phyloP scores from a whole-genome alignment of 495 filamentous ascomycete species.

The Penicillium malachiteum region DNA sequence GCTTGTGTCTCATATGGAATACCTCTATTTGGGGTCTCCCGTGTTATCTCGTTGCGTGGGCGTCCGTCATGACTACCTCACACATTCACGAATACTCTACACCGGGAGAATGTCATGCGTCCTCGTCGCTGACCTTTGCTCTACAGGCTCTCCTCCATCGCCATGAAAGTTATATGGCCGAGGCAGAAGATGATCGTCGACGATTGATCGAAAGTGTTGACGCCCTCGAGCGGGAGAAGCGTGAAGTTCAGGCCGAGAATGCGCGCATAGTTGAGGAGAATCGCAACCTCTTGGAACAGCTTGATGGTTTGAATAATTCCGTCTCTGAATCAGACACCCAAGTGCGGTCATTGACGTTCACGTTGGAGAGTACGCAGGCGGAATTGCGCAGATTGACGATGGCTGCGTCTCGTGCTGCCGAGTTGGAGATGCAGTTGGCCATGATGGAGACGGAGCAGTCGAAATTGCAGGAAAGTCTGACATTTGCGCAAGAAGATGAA shows the following conservation, averaged over 20 bases:
- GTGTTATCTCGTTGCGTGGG: constrained; percentile 33
- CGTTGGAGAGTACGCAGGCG: constrained; percentile 70
- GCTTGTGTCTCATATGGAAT: constrained; percentile 12
- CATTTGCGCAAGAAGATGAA: constrained; percentile 65
- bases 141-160: constrained; percentile 85
- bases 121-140: constrained; percentile 65
- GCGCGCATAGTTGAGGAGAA: constrained; percentile 76
- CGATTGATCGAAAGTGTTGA: constrained; percentile 70
- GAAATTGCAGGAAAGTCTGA: constrained; percentile 63
- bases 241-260: constrained; percentile 70
- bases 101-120: constrained; percentile 20
- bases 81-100: constrained; percentile 19
- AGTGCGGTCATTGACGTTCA: constrained; percentile 66
- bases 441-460: constrained; percentile 79
- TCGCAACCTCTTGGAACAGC: constrained; percentile 68
- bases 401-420: constrained; percentile 69
- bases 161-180: constrained; percentile 89
- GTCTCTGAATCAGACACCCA: constrained; percentile 73
- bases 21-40: constrained; percentile 18
- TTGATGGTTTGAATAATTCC: constrained; percentile 75
- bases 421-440: constrained; percentile 74
- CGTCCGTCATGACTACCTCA: constrained; percentile 39
- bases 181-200: constrained; percentile 78
- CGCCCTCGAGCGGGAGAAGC: constrained; percentile 73
- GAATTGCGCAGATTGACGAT: constrained; percentile 71